Conservation (phyloP, 768 basidiomycete genomes). For the Ramaria sp. region DNA sequence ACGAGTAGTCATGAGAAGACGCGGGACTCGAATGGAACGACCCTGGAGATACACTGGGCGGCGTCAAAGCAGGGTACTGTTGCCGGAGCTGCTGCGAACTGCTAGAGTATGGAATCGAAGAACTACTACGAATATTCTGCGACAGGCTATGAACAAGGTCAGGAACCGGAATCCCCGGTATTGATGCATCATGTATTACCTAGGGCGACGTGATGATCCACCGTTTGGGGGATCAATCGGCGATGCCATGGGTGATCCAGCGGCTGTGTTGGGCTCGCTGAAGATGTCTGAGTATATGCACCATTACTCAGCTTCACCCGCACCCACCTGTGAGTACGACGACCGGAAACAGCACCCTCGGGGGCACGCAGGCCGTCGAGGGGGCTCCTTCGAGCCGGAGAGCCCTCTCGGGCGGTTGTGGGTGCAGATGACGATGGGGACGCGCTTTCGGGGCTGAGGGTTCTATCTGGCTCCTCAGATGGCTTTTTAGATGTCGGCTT, state of each 20-base stretch:
- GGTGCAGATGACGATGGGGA: slow-evolving; percentile 49
- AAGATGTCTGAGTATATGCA: not conserved
- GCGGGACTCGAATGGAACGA: slow-evolving; percentile 4
- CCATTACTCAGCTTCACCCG: not conserved
- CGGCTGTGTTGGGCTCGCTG: slow-evolving; percentile 8
- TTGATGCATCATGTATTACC: not conserved
- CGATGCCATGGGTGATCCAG: not conserved
- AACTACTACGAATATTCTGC: not conserved
- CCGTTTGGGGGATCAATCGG: slow-evolving; percentile 1
- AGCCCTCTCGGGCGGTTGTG: slow-evolving; percentile 5
- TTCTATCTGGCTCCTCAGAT: slow-evolving; percentile 20
- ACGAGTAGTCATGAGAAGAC: slow-evolving; percentile 9
- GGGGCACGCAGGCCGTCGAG: not conserved
- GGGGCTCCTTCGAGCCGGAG: slow-evolving; percentile 8
- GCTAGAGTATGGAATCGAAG: not conserved
- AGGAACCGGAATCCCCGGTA: not conserved
- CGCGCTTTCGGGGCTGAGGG: slow-evolving; percentile 41
- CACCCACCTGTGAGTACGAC: slow-evolving; percentile 3
- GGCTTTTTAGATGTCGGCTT: slow-evolving; percentile 43
- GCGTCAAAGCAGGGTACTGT: slow-evolving; percentile 1
- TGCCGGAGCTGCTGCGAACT: slow-evolving; percentile 4
- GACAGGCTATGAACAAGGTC: not conserved
- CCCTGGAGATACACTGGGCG: slow-evolving; percentile 2
- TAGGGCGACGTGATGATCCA: slow-evolving; percentile 5
- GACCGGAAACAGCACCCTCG: not conserved